Conservation (phyloP, 805 yeast genomes). For the Tetrapisispora namnaoensis region DNA sequence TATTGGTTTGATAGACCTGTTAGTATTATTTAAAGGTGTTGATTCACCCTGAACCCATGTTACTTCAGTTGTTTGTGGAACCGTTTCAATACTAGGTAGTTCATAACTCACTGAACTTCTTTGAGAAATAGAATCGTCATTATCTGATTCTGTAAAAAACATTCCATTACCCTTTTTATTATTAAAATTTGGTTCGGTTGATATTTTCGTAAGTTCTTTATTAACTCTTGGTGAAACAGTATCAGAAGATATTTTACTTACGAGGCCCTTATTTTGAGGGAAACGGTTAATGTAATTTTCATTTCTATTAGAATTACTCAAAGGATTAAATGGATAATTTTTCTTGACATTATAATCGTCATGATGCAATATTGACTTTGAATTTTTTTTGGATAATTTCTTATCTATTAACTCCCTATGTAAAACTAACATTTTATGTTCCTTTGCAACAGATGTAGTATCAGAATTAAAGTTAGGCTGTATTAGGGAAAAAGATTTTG, state of each 20-base stretch:
- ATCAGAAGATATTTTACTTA: neutral
- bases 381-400: neutral
- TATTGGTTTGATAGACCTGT: neutral
- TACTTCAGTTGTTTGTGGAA: neutral
- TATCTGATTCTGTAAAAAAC: slow-evolving; percentile 8
- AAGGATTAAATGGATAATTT: neutral
- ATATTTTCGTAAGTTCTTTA: neutral
- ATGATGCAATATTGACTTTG: neutral
- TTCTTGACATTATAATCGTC: neutral
- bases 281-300: neutral
- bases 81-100: neutral
- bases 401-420: neutral
- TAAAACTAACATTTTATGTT: neutral
- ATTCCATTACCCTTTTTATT: slow-evolving; percentile 1
- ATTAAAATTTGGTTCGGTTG: neutral
- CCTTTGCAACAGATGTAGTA: neutral
- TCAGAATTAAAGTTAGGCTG: neutral
- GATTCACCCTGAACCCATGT: neutral
- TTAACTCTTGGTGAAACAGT: slow-evolving; percentile 1
- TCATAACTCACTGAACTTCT: neutral
- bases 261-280: neutral
- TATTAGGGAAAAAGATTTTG: neutral
- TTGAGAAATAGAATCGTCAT: slow-evolving; percentile 5
- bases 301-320: neutral
- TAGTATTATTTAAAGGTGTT: neutral